These are phyloP conservation scores for Arachis monticola DNA, from an alignment of 331 rosid genomes.

Conservation along the genomic window DNA sequence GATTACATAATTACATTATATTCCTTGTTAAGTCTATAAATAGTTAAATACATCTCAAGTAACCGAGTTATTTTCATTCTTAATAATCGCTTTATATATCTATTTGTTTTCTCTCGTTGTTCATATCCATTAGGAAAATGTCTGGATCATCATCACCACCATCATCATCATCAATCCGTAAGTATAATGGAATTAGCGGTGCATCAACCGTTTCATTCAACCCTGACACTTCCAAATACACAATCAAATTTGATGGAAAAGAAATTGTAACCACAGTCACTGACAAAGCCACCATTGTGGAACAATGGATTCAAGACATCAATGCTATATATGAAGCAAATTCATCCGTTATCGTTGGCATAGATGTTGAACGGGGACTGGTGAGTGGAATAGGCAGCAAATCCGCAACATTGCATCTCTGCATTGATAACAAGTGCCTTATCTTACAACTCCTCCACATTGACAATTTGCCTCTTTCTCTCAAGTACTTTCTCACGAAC, in stretches of 20 bases:
- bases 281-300: constrained; percentile 7
- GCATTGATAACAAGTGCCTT: constrained; percentile 32
- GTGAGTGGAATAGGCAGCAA: not conserved
- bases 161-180: not conserved
- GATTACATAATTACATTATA: not conserved
- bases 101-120: too few species aligned
- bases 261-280: constrained; percentile 8
- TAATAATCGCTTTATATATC: too few species aligned
- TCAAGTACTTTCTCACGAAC: constrained; percentile 1
- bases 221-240: constrained; percentile 2
- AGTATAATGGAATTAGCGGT: not conserved
- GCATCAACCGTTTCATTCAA: not conserved
- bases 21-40: not conserved
- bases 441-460: constrained; percentile 9
- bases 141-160: too few species aligned
- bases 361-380: not conserved
- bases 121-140: too few species aligned
- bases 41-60: not conserved
- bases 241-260: not conserved
- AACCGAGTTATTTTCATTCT: too few species aligned
- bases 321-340: not conserved
- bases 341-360: constrained; percentile 11
- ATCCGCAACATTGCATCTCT: constrained; percentile 23
- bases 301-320: constrained; percentile 30
- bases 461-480: not conserved